phyloP scores from a whole-genome alignment of 2,329 filamentous ascomycete genomes.

The Pseudocercospora pini-densiflorae region DNA sequence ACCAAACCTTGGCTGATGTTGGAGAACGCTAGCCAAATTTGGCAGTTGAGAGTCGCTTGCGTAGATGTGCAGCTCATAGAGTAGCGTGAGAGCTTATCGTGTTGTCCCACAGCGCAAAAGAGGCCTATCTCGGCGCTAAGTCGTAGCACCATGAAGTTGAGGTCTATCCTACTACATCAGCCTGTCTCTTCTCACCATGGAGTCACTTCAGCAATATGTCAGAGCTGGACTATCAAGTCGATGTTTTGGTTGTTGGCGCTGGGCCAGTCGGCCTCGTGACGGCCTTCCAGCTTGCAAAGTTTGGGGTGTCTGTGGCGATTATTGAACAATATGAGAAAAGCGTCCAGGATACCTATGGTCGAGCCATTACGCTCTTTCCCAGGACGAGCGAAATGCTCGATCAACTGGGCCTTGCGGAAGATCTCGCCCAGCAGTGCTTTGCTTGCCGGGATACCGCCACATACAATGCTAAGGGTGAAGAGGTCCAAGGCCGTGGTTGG shows the following conservation, averaged over 20 bases:
- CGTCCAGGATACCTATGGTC: slow-evolving; percentile 57
- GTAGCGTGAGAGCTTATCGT: not conserved
- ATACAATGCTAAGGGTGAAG: slow-evolving; percentile 50
- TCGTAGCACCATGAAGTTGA: too few relatives aligned
- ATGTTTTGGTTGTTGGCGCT: slow-evolving; percentile 56
- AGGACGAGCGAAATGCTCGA: slow-evolving; percentile 59
- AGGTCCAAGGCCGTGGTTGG: slow-evolving; percentile 29
- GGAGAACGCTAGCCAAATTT: not conserved
- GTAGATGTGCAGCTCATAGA: not conserved
- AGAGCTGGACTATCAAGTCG: slow-evolving; percentile 33
- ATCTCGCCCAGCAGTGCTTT: slow-evolving; percentile 58
- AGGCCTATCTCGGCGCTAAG: not conserved
- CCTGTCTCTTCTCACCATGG: not conserved
- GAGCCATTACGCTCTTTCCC: slow-evolving; percentile 60
- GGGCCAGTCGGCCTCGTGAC: slow-evolving; percentile 55
- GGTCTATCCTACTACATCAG: too few relatives aligned
- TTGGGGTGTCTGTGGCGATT: slow-evolving; percentile 48
- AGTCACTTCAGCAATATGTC: not conserved
- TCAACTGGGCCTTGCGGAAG: slow-evolving; percentile 56
- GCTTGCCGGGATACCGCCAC: slow-evolving; percentile 56
- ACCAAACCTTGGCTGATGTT: slow-evolving; percentile 4
- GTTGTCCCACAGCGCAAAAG: not conserved
- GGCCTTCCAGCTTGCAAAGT: slow-evolving; percentile 53
- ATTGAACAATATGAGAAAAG: slow-evolving; percentile 57
- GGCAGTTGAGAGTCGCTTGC: not conserved